Evolutionary conservation across 768 basidiomycete species (phyloP).

Genomic region (Kwoniella sp.): DNA sequence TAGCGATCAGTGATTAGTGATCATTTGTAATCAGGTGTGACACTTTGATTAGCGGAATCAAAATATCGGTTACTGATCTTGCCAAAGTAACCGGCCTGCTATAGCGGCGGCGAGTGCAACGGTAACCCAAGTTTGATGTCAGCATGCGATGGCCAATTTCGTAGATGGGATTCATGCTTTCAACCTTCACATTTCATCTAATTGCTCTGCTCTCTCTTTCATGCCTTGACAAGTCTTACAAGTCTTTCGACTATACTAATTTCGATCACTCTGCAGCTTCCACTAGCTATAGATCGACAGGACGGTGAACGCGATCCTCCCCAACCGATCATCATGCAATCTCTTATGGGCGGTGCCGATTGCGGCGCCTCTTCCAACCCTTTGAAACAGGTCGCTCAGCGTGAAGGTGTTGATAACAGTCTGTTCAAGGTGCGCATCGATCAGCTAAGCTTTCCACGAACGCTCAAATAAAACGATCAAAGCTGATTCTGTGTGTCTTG

Average conservation of each 20-base stretch:
- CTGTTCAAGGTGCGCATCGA: constrained; percentile 70
- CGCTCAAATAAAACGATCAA: not conserved
- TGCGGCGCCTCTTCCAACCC: constrained; percentile 84
- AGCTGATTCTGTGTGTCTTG: not conserved
- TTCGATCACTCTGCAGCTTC: too few species aligned
- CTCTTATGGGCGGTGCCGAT: constrained; percentile 68
- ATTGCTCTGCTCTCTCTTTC: too few species aligned
- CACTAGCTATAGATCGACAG: too few species aligned
- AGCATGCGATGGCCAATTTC: too few species aligned
- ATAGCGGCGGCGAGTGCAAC: not conserved
- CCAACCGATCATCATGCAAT: constrained; percentile 37
- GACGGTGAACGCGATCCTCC: too few species aligned
- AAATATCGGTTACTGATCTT: not conserved
- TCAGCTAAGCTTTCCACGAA: too few species aligned
- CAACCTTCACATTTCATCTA: too few species aligned
- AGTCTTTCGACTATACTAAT: too few species aligned
- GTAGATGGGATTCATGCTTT: too few species aligned
- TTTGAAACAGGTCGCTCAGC: constrained; percentile 82
- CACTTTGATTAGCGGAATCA: not conserved
- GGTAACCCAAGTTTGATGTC: too few species aligned
- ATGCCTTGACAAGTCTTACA: too few species aligned
- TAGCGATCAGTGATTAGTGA: not conserved
- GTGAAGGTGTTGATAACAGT: constrained; percentile 83
- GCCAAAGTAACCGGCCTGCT: not conserved
- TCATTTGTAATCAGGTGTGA: not conserved